Percentiles rank a stretch among this genome's conserved stretches.
These are phyloP conservation scores for Polytolypa hystricis DNA, from an alignment of 2,329 filamentous ascomycete species.

Conservation along the genomic window DNA sequence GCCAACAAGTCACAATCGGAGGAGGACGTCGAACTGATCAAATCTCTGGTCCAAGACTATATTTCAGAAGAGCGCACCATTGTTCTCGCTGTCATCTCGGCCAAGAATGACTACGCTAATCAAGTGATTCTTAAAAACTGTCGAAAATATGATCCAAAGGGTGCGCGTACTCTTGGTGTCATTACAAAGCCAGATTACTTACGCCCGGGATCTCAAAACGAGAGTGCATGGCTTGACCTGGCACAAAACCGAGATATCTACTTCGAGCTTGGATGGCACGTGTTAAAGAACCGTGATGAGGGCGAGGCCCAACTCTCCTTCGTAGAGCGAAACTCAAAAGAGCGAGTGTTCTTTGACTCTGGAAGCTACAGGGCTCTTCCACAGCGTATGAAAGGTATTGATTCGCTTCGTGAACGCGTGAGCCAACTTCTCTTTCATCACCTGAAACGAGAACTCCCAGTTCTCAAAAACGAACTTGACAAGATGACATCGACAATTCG, in stretches of 20 bases:
- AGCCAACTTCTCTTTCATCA: constrained; percentile 2
- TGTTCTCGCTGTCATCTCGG: constrained; percentile 34
- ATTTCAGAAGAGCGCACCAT: constrained; percentile 30
- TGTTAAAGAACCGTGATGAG: constrained; percentile 4
- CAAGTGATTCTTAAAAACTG: constrained; percentile 37
- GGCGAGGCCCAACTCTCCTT: constrained; percentile 2
- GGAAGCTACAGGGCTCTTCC: constrained; percentile 3
- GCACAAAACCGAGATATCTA: constrained; percentile 7
- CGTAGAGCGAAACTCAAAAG: constrained; percentile 3
- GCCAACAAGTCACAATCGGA: constrained; percentile 20
- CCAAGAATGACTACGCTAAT: constrained; percentile 35
- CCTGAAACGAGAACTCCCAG: neutral
- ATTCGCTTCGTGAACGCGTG: constrained; percentile 4
- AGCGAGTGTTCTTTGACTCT: constrained; percentile 4
- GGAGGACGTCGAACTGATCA: constrained; percentile 27
- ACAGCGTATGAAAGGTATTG: constrained; percentile 2
- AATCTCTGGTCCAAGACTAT: constrained; percentile 28
- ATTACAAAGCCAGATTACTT: constrained; percentile 51
- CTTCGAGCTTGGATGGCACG: constrained; percentile 7
- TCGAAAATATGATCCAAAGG: constrained; percentile 23
- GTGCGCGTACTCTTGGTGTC: constrained; percentile 33
- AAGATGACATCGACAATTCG: neutral
- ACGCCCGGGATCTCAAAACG: neutral
- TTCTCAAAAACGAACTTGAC: neutral
- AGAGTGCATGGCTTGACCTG: constrained; percentile 3